phyloP scores from a whole-genome alignment of 768 basidiomycete species.

The Myochromella boudieri region DNA sequence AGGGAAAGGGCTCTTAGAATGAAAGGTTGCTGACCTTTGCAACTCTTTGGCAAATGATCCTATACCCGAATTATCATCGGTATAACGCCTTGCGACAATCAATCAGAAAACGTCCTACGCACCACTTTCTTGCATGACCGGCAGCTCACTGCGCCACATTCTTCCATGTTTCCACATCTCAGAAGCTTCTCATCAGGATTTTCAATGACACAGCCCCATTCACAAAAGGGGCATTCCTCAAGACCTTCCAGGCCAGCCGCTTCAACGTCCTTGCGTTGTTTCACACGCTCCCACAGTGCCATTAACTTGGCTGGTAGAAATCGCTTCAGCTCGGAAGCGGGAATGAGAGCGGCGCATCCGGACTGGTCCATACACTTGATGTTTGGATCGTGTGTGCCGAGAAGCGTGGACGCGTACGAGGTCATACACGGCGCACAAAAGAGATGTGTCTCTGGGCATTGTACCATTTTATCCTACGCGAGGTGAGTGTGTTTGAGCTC shows the following conservation, averaged over 20 bases:
- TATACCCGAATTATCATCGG: slow-evolving; percentile 20
- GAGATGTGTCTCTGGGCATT: slow-evolving; percentile 87
- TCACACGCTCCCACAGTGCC: slow-evolving; percentile 69
- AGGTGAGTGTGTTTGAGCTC: neutral
- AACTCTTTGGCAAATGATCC: slow-evolving; percentile 83
- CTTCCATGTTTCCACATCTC: slow-evolving; percentile 56
- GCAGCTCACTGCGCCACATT: slow-evolving; percentile 77
- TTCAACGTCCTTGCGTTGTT: slow-evolving; percentile 77
- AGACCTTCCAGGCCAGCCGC: slow-evolving; percentile 76
- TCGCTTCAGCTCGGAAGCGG: slow-evolving; percentile 65
- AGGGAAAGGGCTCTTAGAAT: neutral
- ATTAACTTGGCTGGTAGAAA: slow-evolving; percentile 68
- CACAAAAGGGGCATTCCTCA: slow-evolving; percentile 91
- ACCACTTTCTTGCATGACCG: slow-evolving; percentile 74
- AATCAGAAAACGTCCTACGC: slow-evolving; percentile 20
- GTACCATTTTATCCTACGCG: slow-evolving; percentile 77
- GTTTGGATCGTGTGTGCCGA: slow-evolving; percentile 60
- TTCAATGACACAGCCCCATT: slow-evolving; percentile 81
- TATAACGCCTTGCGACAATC: neutral
- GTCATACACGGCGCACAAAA: slow-evolving; percentile 79
- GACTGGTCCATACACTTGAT: slow-evolving; percentile 84
- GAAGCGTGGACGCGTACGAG: slow-evolving; percentile 62
- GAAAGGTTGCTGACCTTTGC: slow-evolving; percentile 53
- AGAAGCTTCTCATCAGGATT: slow-evolving; percentile 63
- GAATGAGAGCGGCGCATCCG: slow-evolving; percentile 68